Evolutionary conservation across 805 yeast genomes (phyloP).

Genomic region (Ogataea siamensis): DNA sequence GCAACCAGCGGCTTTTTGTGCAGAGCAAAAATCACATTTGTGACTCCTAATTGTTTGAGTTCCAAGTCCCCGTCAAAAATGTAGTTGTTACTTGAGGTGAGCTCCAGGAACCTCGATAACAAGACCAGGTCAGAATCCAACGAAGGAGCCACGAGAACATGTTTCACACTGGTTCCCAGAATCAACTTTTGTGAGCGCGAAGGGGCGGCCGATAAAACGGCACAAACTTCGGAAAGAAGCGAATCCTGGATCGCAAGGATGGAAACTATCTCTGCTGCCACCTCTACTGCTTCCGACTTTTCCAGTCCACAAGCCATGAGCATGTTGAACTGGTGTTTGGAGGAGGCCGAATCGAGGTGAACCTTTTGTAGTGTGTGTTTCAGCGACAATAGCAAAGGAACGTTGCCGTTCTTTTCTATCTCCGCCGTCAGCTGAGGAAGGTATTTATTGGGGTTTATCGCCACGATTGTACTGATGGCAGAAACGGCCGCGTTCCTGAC

Average conservation of each 20-base stretch:
- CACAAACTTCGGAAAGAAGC: conserved; percentile 19
- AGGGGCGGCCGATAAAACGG: conserved; percentile 14
- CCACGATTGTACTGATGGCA: conserved; percentile 49
- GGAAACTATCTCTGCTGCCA: conserved; percentile 22
- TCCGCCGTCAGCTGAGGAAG: conserved; percentile 38
- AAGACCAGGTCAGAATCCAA: conserved; percentile 13
- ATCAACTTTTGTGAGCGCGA: conserved; percentile 22
- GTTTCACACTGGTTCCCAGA: conserved; percentile 32
- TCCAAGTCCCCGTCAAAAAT: conserved; percentile 42
- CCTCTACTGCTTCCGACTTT: conserved; percentile 6
- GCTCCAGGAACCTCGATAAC: conserved; percentile 26
- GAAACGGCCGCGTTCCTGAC: conserved; percentile 48
- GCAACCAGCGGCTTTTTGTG: conserved; percentile 53
- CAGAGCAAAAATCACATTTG: conserved; percentile 56
- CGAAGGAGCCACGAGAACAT: conserved; percentile 18
- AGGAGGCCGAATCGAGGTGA: conserved; percentile 7
- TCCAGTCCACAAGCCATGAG: conserved; percentile 9
- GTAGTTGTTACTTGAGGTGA: conserved; percentile 24
- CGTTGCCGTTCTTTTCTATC: conserved; percentile 8
- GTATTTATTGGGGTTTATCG: conserved; percentile 38
- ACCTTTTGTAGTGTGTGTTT: conserved; percentile 12
- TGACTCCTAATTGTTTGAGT: conserved; percentile 59
- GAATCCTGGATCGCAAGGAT: conserved; percentile 28
- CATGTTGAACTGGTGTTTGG: conserved; percentile 13
- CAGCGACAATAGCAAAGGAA: conserved; percentile 13